These are phyloP conservation scores for Vitis amurensis DNA, from an alignment of 164 flowering plant genomes.

Conservation along the genomic window DNA sequence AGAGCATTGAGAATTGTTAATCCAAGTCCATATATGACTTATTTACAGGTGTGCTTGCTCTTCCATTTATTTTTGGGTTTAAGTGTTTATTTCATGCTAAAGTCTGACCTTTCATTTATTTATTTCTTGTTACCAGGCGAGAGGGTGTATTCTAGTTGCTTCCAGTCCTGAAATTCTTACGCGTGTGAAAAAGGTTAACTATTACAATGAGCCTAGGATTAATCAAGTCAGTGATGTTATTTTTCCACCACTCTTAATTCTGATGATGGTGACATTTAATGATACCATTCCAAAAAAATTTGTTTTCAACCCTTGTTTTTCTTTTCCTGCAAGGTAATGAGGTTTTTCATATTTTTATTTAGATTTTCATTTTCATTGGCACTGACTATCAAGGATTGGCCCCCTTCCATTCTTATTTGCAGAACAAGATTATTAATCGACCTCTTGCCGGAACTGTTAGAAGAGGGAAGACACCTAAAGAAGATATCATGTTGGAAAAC, in stretches of 20 bases:
- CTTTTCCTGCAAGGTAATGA: not conserved
- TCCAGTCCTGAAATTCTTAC: conserved; percentile 97
- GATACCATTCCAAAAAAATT: not conserved
- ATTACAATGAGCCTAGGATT: not conserved
- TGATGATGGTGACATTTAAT: not conserved
- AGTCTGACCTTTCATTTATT: not conserved
- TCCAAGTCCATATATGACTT: conserved; percentile 95
- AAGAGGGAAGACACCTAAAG: conserved; percentile 84
- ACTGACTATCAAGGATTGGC: not conserved
- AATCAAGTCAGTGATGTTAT: not conserved
- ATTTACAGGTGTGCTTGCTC: conserved; percentile 58
- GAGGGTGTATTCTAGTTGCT: conserved; percentile 92
- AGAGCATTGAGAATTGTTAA: conserved; percentile 92
- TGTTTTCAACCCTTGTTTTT: not conserved
- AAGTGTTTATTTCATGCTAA: not conserved
- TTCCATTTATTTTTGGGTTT: not conserved
- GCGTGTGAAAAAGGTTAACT: conserved; percentile 71
- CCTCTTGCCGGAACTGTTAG: conserved; percentile 93
- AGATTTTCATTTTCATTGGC: conserved; percentile 5
- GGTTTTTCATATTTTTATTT: not conserved
- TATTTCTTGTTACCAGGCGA: conserved; percentile 53
- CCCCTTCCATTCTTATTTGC: conserved; percentile 17
- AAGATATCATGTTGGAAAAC: conserved; percentile 67
- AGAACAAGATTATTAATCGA: conserved; percentile 68
- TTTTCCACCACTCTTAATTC: not conserved